Conservation (phyloP, 2,329 filamentous ascomycete genomes). For the Ramularia endophylla region DNA sequence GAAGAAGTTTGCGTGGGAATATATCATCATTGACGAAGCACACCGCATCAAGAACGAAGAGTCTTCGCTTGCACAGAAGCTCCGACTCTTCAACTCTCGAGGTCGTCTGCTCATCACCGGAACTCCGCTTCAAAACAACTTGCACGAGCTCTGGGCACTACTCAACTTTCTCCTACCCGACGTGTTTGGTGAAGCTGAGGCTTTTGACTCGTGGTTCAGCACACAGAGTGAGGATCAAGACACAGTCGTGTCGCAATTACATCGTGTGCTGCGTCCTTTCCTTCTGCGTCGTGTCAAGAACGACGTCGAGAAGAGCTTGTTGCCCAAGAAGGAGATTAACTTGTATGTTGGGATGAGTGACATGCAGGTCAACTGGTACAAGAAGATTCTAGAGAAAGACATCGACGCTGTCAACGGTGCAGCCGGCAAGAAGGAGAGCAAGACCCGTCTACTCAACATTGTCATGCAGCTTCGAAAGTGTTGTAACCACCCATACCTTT, state of each 20-base stretch:
- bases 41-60: constrained; percentile 99
- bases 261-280: constrained; percentile 88
- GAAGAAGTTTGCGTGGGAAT: constrained; percentile 99
- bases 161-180: constrained; percentile 98
- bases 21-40: constrained; percentile 97
- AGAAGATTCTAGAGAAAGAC: constrained; percentile 98
- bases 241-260: constrained; percentile 90
- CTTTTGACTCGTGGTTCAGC: constrained; percentile 98
- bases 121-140: constrained; percentile 93
- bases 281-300: constrained; percentile 92
- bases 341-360: constrained; percentile 97
- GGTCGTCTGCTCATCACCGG: constrained; percentile 95
- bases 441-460: constrained; percentile 94
- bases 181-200: constrained; percentile 93
- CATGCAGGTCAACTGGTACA: constrained; percentile 99
- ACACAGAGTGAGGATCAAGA: constrained; percentile 87
- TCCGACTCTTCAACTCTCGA: constrained; percentile 90
- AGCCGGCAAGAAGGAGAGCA: constrained; percentile 92
- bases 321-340: constrained; percentile 97
- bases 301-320: constrained; percentile 94
- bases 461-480: constrained; percentile 99
- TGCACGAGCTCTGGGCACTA: constrained; percentile 95
- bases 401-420: constrained; percentile 98
- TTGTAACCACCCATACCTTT: constrained; percentile 97
- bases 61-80: constrained; percentile 92